A percentile compares a stretch with the other conserved stretches of the same genome.
phyloP scores from a whole-genome alignment of 2,329 filamentous ascomycete genomes.

The Neonectria punicea region DNA sequence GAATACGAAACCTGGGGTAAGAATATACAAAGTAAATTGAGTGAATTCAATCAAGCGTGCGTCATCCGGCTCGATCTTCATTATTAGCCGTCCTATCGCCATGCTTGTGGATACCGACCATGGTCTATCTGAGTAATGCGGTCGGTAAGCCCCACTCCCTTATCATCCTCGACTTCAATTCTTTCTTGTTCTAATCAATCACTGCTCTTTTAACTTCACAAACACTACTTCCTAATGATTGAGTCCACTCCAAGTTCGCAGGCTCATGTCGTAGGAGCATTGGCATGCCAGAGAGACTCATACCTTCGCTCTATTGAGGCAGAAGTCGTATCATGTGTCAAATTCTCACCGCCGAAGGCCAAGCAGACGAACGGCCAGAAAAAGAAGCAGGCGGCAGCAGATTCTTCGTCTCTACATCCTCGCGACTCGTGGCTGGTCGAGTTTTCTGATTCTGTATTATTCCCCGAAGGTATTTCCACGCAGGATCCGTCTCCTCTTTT shows the following conservation, averaged over 20 bases:
- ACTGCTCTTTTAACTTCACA: background rate
- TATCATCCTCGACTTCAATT: background rate
- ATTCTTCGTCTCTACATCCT: background rate
- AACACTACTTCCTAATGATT: background rate
- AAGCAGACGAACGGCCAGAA: conserved; percentile 28
- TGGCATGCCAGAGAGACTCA: conserved; percentile 44
- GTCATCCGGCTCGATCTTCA: background rate
- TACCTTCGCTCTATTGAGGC: conserved; percentile 41
- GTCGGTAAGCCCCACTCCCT: background rate
- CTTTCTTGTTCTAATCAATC: background rate
- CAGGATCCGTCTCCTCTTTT: background rate
- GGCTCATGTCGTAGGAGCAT: conserved; percentile 35
- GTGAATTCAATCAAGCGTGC: background rate
- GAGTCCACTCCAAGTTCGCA: background rate
- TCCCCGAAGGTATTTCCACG: conserved; percentile 41
- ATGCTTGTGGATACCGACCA: background rate
- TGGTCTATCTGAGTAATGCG: background rate
- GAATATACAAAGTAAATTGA: background rate
- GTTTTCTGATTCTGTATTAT: conserved; percentile 45
- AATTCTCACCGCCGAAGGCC: conserved; percentile 24
- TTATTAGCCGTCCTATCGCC: background rate
- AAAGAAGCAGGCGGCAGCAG: conserved; percentile 30
- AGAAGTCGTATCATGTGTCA: conserved; percentile 43
- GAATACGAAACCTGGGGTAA: background rate
- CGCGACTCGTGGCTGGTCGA: conserved; percentile 45